These are phyloP conservation scores for Starmerella gropengiesseri DNA, from an alignment of 805 yeast genomes.

Conservation along the genomic window DNA sequence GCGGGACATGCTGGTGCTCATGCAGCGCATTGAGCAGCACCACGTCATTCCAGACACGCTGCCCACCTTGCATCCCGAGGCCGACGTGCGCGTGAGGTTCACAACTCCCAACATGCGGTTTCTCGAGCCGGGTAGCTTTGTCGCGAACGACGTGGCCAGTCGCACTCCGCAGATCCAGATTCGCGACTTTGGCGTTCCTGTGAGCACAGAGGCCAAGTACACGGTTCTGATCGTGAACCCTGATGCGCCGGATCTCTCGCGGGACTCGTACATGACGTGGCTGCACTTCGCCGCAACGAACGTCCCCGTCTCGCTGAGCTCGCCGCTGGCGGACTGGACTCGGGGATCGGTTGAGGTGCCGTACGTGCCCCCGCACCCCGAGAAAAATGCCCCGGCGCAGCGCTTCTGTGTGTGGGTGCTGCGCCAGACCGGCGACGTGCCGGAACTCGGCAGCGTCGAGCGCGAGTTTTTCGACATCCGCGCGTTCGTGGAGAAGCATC, in stretches of 20 bases:
- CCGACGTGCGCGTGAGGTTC: conserved; percentile 58
- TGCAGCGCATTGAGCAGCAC: conserved; percentile 86
- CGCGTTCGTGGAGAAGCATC: conserved; percentile 43
- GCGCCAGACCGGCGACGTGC: conserved; percentile 43
- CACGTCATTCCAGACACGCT: conserved; percentile 86
- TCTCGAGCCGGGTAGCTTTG: conserved; percentile 66
- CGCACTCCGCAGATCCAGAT: conserved; percentile 70
- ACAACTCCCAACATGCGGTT: conserved; percentile 35
- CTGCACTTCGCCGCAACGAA: conserved; percentile 71
- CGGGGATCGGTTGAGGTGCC: conserved; percentile 38
- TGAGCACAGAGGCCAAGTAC: conserved; percentile 39
- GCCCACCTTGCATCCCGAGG: conserved; percentile 76
- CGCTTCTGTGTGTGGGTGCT: conserved; percentile 85
- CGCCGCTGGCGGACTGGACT: conserved; percentile 40
- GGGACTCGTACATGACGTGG: conserved; percentile 58
- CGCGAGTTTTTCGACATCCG: conserved; percentile 62
- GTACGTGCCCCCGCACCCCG: conserved; percentile 78
- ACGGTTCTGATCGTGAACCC: conserved; percentile 80
- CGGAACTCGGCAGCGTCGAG: conserved; percentile 19
- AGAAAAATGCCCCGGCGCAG: conserved; percentile 73
- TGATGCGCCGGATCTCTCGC: conserved; percentile 68
- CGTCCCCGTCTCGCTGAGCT: conserved; percentile 47
- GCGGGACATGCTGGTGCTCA: conserved; percentile 59
- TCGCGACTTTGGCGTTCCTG: conserved; percentile 52
- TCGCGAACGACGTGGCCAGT: conserved; percentile 63